Evolutionary conservation across 108 stramenopile genomes (phyloP), one percentile per base, ranked within the genome.

Genomic region (Cyclotella distinguenda): DNA sequence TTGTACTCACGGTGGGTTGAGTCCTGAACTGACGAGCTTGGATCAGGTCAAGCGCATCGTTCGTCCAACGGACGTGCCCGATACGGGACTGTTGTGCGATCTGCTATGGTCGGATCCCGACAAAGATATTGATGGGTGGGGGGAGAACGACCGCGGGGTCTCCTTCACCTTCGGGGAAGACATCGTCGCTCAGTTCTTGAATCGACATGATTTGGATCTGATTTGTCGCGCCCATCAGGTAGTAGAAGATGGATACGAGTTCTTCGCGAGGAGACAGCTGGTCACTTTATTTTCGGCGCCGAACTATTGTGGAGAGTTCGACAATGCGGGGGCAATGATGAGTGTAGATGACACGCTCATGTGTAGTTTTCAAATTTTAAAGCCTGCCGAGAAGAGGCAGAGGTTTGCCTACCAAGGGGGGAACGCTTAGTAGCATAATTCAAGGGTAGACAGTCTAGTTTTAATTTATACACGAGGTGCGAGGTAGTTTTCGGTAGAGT

Each of bases 291-390:
- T 99, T 72, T 95, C 94, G 33, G 98, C 98, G 4, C 98, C 98
- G 22, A 99, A 99, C 81, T 99, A 99, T 65, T 99, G 98, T 63
- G 98, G 98, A 31, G 98, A 99, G 83, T 99, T 99, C 66, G 96
- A 99, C 64, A 99, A 99, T 60, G 99, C 99, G 8, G 99, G 99
- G 31, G 99, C 98, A 19, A 99, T 99, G 99, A 99, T 99, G 99
- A 96, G 95, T 79, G 99, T 99, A 48, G 99, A 99, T 70, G 99
- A 99, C 56, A 98, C 98, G 0, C 94, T 99, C 66, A 99, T 99
- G 99, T 99, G 99, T 79, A 96, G 94, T 27, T 99, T 99, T 68
- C 99, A 99, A 82, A 99, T 99, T 74, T 73, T 99, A 60, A 99
- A 99, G 88, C 99, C 99, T 1, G 98, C 98, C 0, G 98, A 99